These are phyloP conservation scores for Melastoma candidum DNA, from an alignment of 441 rosid genomes.

Conservation along the genomic window DNA sequence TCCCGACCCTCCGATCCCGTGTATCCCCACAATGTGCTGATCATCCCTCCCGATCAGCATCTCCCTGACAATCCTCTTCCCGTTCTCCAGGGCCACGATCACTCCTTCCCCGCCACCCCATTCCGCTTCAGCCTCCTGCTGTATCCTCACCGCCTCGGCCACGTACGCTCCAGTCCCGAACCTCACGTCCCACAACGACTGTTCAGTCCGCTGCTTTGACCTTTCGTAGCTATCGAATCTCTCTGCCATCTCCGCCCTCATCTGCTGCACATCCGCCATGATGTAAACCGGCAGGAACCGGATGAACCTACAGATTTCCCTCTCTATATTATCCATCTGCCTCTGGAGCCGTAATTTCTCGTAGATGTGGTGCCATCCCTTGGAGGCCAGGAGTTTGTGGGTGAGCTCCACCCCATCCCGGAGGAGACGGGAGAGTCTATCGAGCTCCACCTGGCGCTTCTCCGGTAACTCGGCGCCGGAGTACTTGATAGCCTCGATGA, in stretches of 20 bases:
- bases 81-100: conserved; percentile 24
- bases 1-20: conserved; percentile 42
- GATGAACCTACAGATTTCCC: conserved; percentile 29
- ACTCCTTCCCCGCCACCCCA: conserved; percentile 26
- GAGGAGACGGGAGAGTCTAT: conserved; percentile 33
- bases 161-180: conserved; percentile 56
- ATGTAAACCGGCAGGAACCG: conserved; percentile 28
- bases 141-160: conserved; percentile 38
- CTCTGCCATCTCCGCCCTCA: conserved; percentile 30
- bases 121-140: conserved; percentile 33
- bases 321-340: conserved; percentile 68
- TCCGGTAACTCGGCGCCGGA: conserved; percentile 70
- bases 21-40: conserved; percentile 39
- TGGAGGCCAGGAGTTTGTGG: conserved; percentile 24
- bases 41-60: conserved; percentile 37
- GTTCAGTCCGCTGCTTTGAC: conserved; percentile 26
- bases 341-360: conserved; percentile 31
- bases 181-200: conserved; percentile 20
- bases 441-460: conserved; percentile 53
- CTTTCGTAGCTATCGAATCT: conserved; percentile 45
- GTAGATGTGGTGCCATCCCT: conserved; percentile 52
- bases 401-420: conserved; percentile 41
- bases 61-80: conserved; percentile 40
- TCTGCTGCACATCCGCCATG: conserved; percentile 4
- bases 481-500: conserved; percentile 53